Evolutionary conservation across 1,284 basidiomycete genomes (phyloP).

Genomic region (Ceratobasidium theobromae): DNA sequence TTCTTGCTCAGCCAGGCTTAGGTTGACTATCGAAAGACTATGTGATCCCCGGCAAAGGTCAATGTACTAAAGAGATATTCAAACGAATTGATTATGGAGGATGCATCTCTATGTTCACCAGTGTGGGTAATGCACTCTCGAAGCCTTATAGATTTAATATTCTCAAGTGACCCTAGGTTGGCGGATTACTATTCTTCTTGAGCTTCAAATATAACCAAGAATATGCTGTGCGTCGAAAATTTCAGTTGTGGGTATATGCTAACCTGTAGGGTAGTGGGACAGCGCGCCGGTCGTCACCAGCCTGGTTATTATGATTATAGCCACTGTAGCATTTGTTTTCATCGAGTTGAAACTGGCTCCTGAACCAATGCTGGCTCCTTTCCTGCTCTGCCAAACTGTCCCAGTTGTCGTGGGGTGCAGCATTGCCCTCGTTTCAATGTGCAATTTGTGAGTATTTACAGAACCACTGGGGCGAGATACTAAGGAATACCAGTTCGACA

Average conservation of each 20-base stretch:
- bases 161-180: constrained; percentile 50
- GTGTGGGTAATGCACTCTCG: constrained; percentile 49
- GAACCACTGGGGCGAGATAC: not conserved
- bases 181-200: constrained; percentile 66
- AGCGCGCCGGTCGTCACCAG: constrained; percentile 54
- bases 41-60: constrained; percentile 51
- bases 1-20: not conserved
- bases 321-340: constrained; percentile 31
- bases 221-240: constrained; percentile 49
- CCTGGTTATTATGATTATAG: constrained; percentile 9
- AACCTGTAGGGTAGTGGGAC: constrained; percentile 59
- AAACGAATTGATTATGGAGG: constrained; percentile 68
- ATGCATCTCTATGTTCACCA: constrained; percentile 58
- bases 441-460: constrained; percentile 55
- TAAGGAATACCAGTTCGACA: constrained; percentile 45
- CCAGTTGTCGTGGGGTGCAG: constrained; percentile 45
- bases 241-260: constrained; percentile 30
- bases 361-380: constrained; percentile 35
- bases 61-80: constrained; percentile 54
- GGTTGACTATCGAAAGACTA: constrained; percentile 23
- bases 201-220: constrained; percentile 69
- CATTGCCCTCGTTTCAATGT: constrained; percentile 74
- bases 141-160: not conserved
- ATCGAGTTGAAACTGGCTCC: constrained; percentile 33
- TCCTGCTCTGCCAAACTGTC: constrained; percentile 28